These are phyloP conservation scores for Coemansia sp. DNA, from an alignment of 192 early-diverging fungal genomes.

Conservation along the genomic window DNA sequence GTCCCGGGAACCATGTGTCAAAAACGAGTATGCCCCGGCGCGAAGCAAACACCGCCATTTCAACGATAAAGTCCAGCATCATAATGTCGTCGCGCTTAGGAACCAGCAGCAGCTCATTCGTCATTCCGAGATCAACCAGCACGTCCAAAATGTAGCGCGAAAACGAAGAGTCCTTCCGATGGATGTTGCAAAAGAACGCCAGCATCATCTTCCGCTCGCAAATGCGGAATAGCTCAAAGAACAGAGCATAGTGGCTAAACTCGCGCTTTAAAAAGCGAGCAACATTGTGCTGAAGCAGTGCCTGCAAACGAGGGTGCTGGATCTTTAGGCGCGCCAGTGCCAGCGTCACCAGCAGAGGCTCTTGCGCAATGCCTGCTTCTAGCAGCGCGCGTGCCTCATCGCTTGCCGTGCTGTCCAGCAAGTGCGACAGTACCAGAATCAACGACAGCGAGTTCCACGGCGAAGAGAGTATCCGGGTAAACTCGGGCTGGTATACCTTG, in stretches of 20 bases:
- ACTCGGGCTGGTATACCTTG: slow-evolving; percentile 41
- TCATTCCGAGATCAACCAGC: slow-evolving; percentile 41
- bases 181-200: slow-evolving; percentile 49
- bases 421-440: slow-evolving; percentile 44
- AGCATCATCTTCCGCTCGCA: slow-evolving; percentile 52
- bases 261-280: slow-evolving; percentile 49
- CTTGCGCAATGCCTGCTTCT: slow-evolving; percentile 37
- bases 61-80: slow-evolving; percentile 54
- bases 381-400: slow-evolving; percentile 46
- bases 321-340: slow-evolving; percentile 52
- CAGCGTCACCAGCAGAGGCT: slow-evolving; percentile 50
- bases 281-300: slow-evolving; percentile 50
- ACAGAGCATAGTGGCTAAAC: slow-evolving; percentile 29
- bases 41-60: slow-evolving; percentile 51
- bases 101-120: slow-evolving; percentile 42
- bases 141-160: slow-evolving; percentile 39
- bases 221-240: slow-evolving; percentile 54
- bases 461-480: slow-evolving; percentile 41
- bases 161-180: slow-evolving; percentile 45
- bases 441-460: slow-evolving; percentile 56
- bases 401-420: slow-evolving; percentile 46
- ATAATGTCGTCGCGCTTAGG: slow-evolving; percentile 53
- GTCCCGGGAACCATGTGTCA: slow-evolving; percentile 51
- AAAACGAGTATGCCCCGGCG: slow-evolving; percentile 51
- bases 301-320: slow-evolving; percentile 52